A percentile compares a stretch with the other conserved stretches of the same genome.
Evolutionary conservation across 306 rosid species (phyloP).

Genomic region (Sicyos edulis): DNA sequence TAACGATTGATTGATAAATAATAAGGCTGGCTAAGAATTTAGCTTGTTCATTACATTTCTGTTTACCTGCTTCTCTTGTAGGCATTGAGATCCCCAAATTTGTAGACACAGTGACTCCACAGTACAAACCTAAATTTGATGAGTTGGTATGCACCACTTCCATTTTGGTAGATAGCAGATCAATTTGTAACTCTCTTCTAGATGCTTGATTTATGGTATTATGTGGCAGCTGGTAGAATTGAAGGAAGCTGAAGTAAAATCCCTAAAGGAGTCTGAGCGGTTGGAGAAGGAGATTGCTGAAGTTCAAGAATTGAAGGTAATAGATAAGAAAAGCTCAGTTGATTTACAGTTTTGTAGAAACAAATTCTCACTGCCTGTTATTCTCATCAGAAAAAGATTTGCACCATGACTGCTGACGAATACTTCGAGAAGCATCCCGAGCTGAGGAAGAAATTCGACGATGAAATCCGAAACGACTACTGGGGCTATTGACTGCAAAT

Average conservation of each 20-base stretch:
- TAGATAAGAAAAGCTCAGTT: neutral
- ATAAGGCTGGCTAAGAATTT: neutral
- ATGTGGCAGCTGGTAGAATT: slow-evolving; percentile 68
- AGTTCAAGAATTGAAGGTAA: slow-evolving; percentile 84
- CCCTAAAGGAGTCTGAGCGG: slow-evolving; percentile 85
- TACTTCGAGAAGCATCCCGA: slow-evolving; percentile 92
- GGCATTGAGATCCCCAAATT: slow-evolving; percentile 88
- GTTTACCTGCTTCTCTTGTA: slow-evolving; percentile 28
- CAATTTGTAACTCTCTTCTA: neutral
- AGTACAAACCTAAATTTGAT: slow-evolving; percentile 83
- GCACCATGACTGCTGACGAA: slow-evolving; percentile 93
- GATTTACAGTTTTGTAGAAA: neutral
- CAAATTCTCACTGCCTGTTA: slow-evolving; percentile 24
- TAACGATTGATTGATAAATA: neutral
- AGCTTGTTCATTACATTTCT: neutral
- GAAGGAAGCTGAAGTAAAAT: slow-evolving; percentile 79
- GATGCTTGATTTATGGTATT: slow-evolving; percentile 18
- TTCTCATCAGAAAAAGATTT: slow-evolving; percentile 56
- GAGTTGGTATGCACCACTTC: slow-evolving; percentile 43
- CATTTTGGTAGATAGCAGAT: neutral
- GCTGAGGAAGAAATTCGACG: slow-evolving; percentile 84
- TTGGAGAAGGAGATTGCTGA: slow-evolving; percentile 81
- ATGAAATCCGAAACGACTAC: slow-evolving; percentile 81
- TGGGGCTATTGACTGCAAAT: slow-evolving; percentile 66
- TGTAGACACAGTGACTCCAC: slow-evolving; percentile 88